phyloP scores from a whole-genome alignment of 2,329 filamentous ascomycete genomes.

The Lecanosticta acicola region DNA sequence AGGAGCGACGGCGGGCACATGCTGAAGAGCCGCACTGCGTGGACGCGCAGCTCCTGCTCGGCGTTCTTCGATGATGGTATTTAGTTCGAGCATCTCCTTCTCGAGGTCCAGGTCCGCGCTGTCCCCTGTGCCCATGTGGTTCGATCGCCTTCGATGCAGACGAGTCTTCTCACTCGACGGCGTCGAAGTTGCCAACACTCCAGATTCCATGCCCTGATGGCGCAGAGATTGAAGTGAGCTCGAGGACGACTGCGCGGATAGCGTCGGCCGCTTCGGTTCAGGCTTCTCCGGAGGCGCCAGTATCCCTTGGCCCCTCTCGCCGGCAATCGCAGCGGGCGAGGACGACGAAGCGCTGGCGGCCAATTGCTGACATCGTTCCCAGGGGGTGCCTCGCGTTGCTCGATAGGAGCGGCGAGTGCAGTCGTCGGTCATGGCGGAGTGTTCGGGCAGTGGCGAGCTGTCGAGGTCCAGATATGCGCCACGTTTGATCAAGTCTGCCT shows the following conservation, averaged over 20 bases:
- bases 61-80: constrained; percentile 46
- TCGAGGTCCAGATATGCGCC: neutral
- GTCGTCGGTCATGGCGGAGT: constrained; percentile 4
- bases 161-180: constrained; percentile 31
- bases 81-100: constrained; percentile 44
- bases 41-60: constrained; percentile 34
- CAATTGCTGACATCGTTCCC: constrained; percentile 14
- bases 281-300: neutral
- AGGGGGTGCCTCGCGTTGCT: constrained; percentile 13
- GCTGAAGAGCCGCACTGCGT: constrained; percentile 28
- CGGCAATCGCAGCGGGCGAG: neutral
- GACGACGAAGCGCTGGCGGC: constrained; percentile 1
- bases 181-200: constrained; percentile 10
- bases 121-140: constrained; percentile 21
- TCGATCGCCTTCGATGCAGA: constrained; percentile 32
- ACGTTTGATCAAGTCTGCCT: constrained; percentile 1
- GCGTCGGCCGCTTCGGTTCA: constrained; percentile 5
- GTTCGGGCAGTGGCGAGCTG: neutral
- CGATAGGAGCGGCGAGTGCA: constrained; percentile 11
- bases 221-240: constrained; percentile 33
- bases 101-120: constrained; percentile 36
- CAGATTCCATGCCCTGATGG: constrained; percentile 29
- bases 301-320: neutral
- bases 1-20: constrained; percentile 45
- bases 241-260: constrained; percentile 22